These are phyloP conservation scores for Asclepias syriaca DNA, from an alignment of 257 asterid genomes.

Conservation along the genomic window DNA sequence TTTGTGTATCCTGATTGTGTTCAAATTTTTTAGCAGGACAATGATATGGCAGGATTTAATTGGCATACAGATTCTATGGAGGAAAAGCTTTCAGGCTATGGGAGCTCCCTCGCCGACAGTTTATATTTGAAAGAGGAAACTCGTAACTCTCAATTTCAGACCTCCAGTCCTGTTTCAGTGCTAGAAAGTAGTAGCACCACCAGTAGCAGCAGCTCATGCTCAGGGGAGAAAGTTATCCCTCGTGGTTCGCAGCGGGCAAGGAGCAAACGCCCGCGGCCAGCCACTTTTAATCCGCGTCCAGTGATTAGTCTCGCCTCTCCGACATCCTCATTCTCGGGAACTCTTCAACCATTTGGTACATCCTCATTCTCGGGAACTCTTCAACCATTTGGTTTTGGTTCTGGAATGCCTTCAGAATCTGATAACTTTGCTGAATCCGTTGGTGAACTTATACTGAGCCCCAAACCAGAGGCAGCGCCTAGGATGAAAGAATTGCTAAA, in stretches of 20 bases:
- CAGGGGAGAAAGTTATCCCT: conserved; percentile 41
- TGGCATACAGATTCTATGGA: conserved; percentile 81
- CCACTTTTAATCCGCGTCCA: conserved; percentile 53
- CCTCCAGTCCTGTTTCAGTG: conserved; percentile 72
- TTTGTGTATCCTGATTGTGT: conserved; percentile 5
- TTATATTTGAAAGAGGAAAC: conserved; percentile 23
- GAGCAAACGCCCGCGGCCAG: conserved; percentile 80
- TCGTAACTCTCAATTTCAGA: conserved; percentile 43
- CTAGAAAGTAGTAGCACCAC: conserved; percentile 74
- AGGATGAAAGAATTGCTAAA: too few species aligned
- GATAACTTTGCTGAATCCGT: conserved; percentile 37
- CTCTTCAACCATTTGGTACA: conserved; percentile 31
- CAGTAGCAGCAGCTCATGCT: conserved; percentile 46
- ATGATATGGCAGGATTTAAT: conserved; percentile 56
- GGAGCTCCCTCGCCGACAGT: conserved; percentile 51
- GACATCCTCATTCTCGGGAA: conserved; percentile 27
- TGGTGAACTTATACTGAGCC: conserved; percentile 23
- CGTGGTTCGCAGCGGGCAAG: conserved; percentile 82
- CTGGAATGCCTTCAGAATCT: conserved; percentile 28
- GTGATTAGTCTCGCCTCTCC: conserved; percentile 47
- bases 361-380: conserved; percentile 33
- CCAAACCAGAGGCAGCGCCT: conserved; percentile 6
- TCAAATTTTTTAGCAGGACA: conserved; percentile 43
- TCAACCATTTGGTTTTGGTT: conserved; percentile 27
- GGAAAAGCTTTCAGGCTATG: conserved; percentile 57